Percentiles rank a stretch among this genome's conserved stretches.
Evolutionary conservation across 139 green algal species (phyloP).

Genomic region (Chlamydomonas schloesseri): DNA sequence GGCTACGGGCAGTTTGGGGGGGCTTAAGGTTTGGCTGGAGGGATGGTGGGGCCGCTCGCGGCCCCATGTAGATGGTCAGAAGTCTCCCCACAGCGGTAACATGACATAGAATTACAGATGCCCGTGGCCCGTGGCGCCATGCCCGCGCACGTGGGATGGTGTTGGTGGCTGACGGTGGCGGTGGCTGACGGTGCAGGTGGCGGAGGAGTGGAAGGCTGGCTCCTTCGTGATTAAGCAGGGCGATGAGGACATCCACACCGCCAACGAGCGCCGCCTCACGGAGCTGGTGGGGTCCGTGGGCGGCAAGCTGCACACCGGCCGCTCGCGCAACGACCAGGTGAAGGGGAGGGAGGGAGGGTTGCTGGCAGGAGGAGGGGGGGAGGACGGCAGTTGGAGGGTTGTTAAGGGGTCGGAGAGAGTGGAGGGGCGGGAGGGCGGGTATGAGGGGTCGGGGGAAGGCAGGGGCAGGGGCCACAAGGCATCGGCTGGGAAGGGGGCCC

Average conservation of each 20-base stretch:
- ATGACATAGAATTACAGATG: no score
- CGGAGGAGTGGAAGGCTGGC: conserved; percentile 82
- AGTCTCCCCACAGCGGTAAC: no score
- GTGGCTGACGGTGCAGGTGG: conserved; percentile 68
- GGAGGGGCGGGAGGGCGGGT: background rate
- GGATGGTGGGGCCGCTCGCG: background rate
- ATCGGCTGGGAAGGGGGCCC: no score
- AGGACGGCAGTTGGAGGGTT: background rate
- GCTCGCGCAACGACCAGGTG: conserved; percentile 97
- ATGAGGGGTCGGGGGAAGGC: background rate
- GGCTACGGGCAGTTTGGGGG: no score
- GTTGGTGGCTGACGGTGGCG: no score
- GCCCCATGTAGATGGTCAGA: no score
- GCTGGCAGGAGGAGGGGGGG: background rate
- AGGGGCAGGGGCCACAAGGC: background rate
- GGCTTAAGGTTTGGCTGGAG: no score
- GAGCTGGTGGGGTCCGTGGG: conserved; percentile 92
- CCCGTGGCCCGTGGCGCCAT: no score
- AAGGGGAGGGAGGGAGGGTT: background rate
- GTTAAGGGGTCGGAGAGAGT: background rate
- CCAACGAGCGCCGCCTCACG: conserved; percentile 94
- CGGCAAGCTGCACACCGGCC: conserved; percentile 98
- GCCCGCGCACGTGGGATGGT: no score
- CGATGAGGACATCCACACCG: conserved; percentile 99
- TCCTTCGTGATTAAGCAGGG: conserved; percentile 87